Conservation (phyloP, 1,139 yeast species). For the Sugiyamaella neomexicana region DNA sequence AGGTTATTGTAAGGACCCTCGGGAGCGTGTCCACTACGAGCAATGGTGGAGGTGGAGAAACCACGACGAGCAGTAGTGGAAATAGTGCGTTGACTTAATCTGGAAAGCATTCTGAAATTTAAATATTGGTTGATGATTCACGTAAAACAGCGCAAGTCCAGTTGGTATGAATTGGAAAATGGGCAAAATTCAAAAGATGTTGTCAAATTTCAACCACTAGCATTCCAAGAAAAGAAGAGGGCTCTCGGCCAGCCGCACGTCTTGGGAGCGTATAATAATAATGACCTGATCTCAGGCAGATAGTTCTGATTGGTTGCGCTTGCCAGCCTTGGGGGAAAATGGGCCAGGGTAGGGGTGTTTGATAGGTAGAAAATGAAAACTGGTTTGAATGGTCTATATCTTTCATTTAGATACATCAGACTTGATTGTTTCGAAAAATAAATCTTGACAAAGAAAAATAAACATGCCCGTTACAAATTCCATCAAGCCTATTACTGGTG, state of each 20-base stretch:
- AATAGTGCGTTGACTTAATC: constrained; percentile 31
- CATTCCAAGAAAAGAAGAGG: constrained; percentile 8
- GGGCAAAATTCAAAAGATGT: background rate
- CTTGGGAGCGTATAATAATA: constrained; percentile 3
- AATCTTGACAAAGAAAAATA: background rate
- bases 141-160: background rate
- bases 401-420: background rate
- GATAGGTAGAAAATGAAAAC: background rate
- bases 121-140: background rate
- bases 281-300: constrained; percentile 8
- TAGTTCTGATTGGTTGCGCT: constrained; percentile 2
- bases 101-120: constrained; percentile 24
- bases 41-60: constrained; percentile 35
- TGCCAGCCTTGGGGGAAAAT: background rate
- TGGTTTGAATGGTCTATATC: background rate
- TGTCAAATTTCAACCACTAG: constrained; percentile 12
- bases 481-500: constrained; percentile 86
- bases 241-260: constrained; percentile 5
- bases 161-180: constrained; percentile 4
- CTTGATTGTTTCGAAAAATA: background rate
- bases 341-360: background rate
- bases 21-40: constrained; percentile 53
- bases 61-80: constrained; percentile 33
- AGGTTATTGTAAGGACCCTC: constrained; percentile 89
- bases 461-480: constrained; percentile 52